Evolutionary conservation across 371 early-diverging fungal genomes (phyloP).

Genomic region (Enterocytospora artemiae): DNA sequence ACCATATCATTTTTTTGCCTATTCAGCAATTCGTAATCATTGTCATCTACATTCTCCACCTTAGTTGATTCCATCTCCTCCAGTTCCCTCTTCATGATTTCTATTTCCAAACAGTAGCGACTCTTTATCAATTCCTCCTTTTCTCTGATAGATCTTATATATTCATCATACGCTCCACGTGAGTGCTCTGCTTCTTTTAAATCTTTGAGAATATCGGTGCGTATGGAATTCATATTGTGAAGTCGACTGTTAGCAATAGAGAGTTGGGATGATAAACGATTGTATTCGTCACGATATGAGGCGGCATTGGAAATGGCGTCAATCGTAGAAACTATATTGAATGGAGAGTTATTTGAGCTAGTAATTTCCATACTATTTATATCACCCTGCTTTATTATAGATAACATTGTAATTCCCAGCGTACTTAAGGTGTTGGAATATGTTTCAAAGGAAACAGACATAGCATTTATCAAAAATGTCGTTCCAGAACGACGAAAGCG

Average conservation of each 20-base stretch:
- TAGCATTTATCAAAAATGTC: no score
- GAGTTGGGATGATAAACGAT: conserved; percentile 15
- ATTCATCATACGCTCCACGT: conserved; percentile 30
- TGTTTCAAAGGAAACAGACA: no score
- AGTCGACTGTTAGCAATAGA: conserved; percentile 23
- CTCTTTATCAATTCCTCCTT: conserved; percentile 31
- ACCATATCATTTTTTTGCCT: neutral
- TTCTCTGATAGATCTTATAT: conserved; percentile 23
- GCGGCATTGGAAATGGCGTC: conserved; percentile 80
- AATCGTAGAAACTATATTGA: conserved; percentile 75
- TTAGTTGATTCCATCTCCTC: conserved; percentile 1
- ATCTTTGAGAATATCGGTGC: conserved; percentile 28
- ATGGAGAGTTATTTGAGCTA: no score
- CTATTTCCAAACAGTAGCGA: conserved; percentile 9
- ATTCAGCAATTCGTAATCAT: neutral
- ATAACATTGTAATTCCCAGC: no score
- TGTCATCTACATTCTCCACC: conserved; percentile 2
- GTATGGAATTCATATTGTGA: conserved; percentile 1
- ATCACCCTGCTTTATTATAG: conserved; percentile 95
- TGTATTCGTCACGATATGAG: conserved; percentile 44
- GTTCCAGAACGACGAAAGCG: no score
- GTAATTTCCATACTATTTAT: conserved; percentile 86
- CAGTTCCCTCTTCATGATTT: conserved; percentile 5
- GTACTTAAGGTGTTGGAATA: no score
- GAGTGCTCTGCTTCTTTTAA: conserved; percentile 39